A percentile compares a stretch with the other conserved stretches of the same genome.
Evolutionary conservation across 2,329 filamentous ascomycete genomes (phyloP).

Genomic region (Hymenoscyphus fructigenus): DNA sequence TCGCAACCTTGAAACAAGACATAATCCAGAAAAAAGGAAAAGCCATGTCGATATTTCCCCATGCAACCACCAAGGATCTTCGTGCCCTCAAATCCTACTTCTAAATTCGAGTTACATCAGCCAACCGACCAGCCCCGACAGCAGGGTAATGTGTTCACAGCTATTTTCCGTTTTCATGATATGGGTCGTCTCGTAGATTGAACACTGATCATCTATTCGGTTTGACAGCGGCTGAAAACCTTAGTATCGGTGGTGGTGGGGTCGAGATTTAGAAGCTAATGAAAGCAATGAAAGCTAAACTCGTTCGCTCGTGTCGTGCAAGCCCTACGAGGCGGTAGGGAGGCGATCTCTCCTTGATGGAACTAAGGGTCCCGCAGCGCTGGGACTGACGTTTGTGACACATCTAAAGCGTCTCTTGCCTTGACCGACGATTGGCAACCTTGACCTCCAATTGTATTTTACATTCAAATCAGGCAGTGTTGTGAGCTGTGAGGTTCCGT

Average conservation of each 20-base stretch:
- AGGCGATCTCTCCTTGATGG: background rate
- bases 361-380: slow-evolving; percentile 6
- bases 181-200: background rate
- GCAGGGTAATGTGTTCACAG: background rate
- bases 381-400: slow-evolving; percentile 12
- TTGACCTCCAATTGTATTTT: background rate
- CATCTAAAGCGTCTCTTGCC: slow-evolving; percentile 4
- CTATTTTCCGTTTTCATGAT: background rate
- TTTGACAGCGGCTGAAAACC: background rate
- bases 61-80: background rate
- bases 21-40: slow-evolving; percentile 4
- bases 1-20: background rate
- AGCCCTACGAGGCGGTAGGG: slow-evolving; percentile 6
- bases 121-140: background rate
- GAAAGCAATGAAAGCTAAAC: background rate
- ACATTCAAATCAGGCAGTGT: slow-evolving; percentile 12
- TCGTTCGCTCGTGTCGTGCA: slow-evolving; percentile 4
- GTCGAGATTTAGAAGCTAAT: background rate
- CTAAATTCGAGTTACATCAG: background rate
- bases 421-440: slow-evolving; percentile 12
- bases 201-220: background rate
- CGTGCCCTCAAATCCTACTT: background rate
- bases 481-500: slow-evolving; percentile 14
- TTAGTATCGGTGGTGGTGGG: background rate
- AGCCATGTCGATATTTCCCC: background rate